Evolutionary conservation across 768 basidiomycete genomes (phyloP).

Genomic region (Pulveroboletus sp.): DNA sequence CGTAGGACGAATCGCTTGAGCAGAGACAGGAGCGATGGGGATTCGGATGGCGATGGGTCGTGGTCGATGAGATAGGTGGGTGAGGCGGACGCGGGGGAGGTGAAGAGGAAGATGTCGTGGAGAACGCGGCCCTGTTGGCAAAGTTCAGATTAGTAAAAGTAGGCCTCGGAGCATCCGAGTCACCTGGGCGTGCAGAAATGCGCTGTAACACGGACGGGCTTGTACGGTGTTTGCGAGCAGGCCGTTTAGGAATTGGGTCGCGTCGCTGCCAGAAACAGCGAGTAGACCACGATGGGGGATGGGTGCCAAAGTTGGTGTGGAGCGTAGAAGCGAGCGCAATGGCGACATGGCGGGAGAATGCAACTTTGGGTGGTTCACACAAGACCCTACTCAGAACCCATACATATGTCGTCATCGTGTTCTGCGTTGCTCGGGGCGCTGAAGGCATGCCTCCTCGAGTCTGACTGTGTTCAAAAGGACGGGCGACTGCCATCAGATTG

Average conservation of each 20-base stretch:
- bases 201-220: slow-evolving; percentile 58
- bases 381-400: neutral
- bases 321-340: slow-evolving; percentile 44
- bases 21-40: slow-evolving; percentile 59
- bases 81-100: slow-evolving; percentile 44
- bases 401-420: slow-evolving; percentile 77
- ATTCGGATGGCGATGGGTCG: slow-evolving; percentile 59
- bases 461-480: slow-evolving; percentile 84
- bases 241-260: slow-evolving; percentile 80
- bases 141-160: neutral
- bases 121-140: slow-evolving; percentile 75
- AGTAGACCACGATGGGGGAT: slow-evolving; percentile 67
- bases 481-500: slow-evolving; percentile 83
- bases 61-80: slow-evolving; percentile 69
- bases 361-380: slow-evolving; percentile 8
- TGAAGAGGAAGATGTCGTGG: slow-evolving; percentile 86
- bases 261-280: slow-evolving; percentile 77
- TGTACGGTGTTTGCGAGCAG: slow-evolving; percentile 55
- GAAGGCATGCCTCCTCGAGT: slow-evolving; percentile 79
- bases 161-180: slow-evolving; percentile 12
- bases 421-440: slow-evolving; percentile 72
- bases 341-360: slow-evolving; percentile 18
- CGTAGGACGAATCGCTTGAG: slow-evolving; percentile 86
- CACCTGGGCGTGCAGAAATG: slow-evolving; percentile 80
- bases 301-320: slow-evolving; percentile 54